Evolutionary conservation across 768 basidiomycete species (phyloP), one percentile per base, ranked within the genome.

Genomic region (Rickenella mellea): DNA sequence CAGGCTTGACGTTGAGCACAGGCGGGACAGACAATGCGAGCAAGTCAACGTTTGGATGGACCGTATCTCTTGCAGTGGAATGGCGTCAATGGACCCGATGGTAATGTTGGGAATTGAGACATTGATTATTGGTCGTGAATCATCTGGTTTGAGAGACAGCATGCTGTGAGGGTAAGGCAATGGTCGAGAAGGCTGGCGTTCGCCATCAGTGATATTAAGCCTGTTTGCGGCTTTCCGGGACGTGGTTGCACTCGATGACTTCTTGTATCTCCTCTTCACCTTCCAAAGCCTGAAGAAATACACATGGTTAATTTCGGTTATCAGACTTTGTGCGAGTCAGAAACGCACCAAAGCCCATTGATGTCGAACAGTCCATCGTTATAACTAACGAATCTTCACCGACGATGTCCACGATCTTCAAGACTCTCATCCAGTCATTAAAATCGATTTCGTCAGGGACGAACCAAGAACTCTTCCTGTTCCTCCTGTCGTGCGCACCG

Each of bases 401-500:
- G 74, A 51, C 92, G 74, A 57, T 87, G 82, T 27, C 92, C 93
- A 47, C 92, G 79, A 43, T 92, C 92, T 56, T 89, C 76, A 21
- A 66, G 52, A 28, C 63, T 62, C 32, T 72, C 63, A 10, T 60
- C 68, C 5, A 80, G 59, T 36, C 74, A 66, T 48, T 76, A 75
- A 17, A 76, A 4, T 11, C 28, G 31, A 21, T 22, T 24, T 40
- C 10, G 21, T 15, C n/a, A 33, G 31, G 28, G n/a, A 63, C 82
- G 51, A 53, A 90, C 88, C 65, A 97, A 64, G 50, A 94, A 84
- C 56, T 91, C 90, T 59, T 99, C 94, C 52, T 96, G 92, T 59
- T 99, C 96, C 58, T 94, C 92, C 50, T 91, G 87, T 83, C 67
- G 55, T 83, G 78, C 0, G 89, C 93, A 39, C 93, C 93, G 52